These are phyloP conservation scores for Pyrrhoderma lamaoense DNA, from an alignment of 1,284 basidiomycete species.

Conservation along the genomic window DNA sequence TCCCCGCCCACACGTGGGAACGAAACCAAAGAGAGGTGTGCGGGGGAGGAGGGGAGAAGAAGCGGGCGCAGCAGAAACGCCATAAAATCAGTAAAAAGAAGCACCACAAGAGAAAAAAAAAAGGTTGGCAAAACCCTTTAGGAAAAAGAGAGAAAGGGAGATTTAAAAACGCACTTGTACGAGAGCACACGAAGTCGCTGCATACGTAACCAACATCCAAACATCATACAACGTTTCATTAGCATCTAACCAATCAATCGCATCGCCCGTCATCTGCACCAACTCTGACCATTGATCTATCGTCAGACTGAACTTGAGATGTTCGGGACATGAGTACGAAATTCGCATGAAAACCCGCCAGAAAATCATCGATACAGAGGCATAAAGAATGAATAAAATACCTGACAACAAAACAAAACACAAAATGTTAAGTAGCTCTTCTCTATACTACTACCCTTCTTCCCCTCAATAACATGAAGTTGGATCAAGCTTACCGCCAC, in stretches of 20 bases:
- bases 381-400: constrained; percentile 76
- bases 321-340: constrained; percentile 78
- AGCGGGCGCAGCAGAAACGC: no score
- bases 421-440: no score
- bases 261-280: constrained; percentile 64
- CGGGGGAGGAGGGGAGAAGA: not conserved
- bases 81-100: constrained; percentile 11
- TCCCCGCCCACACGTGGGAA: not conserved
- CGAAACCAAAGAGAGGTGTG: not conserved
- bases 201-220: constrained; percentile 80
- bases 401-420: constrained; percentile 49
- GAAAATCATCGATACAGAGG: constrained; percentile 85
- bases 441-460: no score
- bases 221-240: constrained; percentile 82
- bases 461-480: no score
- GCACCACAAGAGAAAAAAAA: constrained; percentile 8
- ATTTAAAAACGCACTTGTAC: constrained; percentile 60
- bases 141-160: not conserved
- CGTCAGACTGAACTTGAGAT: constrained; percentile 78
- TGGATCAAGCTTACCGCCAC: constrained; percentile 64
- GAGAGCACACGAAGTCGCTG: constrained; percentile 83
- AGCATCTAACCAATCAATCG: constrained; percentile 84
- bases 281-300: constrained; percentile 75
- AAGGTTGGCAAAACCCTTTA: not conserved
- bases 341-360: constrained; percentile 95